Evolutionary conservation across 768 basidiomycete species (phyloP), one percentile per base, ranked within the genome.

Genomic region (Lactarius deliciosus): DNA sequence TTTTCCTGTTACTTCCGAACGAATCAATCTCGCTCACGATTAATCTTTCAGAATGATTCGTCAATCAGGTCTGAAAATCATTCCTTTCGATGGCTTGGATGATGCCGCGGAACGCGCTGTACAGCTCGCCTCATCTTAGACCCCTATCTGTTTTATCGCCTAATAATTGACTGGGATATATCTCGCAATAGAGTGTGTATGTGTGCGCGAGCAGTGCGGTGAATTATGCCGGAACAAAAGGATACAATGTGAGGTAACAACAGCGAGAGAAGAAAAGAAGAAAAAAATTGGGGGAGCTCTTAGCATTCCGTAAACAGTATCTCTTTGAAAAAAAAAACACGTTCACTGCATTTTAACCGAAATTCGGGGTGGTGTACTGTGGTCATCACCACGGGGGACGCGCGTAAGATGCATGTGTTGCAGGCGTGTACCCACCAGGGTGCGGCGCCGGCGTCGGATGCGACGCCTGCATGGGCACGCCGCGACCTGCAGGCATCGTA

Each of bases 31-130:
- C 56, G 43, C 61, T 73, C 20, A 63, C 61, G 38, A 58, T 2
- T 34, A 43, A 55, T 36, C 5, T 11, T 50, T 18, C 70, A 98
- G 96, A 75, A 91, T 98, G 90, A 98, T 98, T 78, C 87, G 81
- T 74, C 85, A 93, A 54, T 96, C 93, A 40, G 95, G 95, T 32
- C 79, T 98, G 71, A 91, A 94, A 80, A 99, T 99, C 74, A 87
- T 89, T 75, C 86, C 97, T 41, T 96, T 92, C 76, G 96, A 98
- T 72, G 86, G 88, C 72, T 84, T 98, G 32, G 97, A 98, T 73
- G 92, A 94, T 69, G 96, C 96, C 66, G 94, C 92, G 20, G 82
- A 88, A 74, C 83, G 85, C 68, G 92, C 93, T 55, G 92, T 90
- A 57, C 78, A 89, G 76, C 76, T 92, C 57, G 89, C 90, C 62